Evolutionary conservation across 176 grass and related monocot genomes (phyloP).

Genomic region (Pharus latifolius): DNA sequence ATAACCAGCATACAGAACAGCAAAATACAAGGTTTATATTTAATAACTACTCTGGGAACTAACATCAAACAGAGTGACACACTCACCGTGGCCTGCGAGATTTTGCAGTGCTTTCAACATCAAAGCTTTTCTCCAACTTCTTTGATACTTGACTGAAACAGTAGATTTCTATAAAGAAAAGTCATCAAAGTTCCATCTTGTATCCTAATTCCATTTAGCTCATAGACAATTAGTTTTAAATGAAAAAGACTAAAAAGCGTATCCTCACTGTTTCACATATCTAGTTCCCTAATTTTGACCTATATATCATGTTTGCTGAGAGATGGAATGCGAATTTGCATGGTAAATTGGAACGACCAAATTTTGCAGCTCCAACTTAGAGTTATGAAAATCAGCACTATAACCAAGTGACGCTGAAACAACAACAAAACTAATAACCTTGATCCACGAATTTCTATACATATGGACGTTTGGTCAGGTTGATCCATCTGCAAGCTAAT

Average conservation of each 20-base stretch:
- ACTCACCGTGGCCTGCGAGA: not conserved
- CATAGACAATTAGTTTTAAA: not conserved
- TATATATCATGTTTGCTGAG: not conserved
- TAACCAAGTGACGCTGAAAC: not conserved
- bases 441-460: constrained; percentile 7
- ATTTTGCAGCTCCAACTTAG: constrained; percentile 5
- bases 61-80: not conserved
- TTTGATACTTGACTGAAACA: not conserved
- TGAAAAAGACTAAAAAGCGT: not conserved
- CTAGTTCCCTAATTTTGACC: not conserved
- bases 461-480: constrained; percentile 10
- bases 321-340: not conserved
- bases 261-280: not conserved
- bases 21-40: not conserved
- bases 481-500: constrained; percentile 37
- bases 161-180: constrained; percentile 12
- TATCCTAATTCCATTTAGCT: not conserved
- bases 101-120: not conserved
- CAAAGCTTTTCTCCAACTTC: not conserved
- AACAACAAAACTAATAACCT: not conserved
- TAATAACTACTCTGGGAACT: not conserved
- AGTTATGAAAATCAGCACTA: not conserved
- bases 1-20: not conserved
- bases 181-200: not conserved
- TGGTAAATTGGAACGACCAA: not conserved